Evolutionary conservation across 371 early-diverging fungal species (phyloP), one percentile per base, ranked within the genome.

Genomic region (Lichtheimia hyalospora): DNA sequence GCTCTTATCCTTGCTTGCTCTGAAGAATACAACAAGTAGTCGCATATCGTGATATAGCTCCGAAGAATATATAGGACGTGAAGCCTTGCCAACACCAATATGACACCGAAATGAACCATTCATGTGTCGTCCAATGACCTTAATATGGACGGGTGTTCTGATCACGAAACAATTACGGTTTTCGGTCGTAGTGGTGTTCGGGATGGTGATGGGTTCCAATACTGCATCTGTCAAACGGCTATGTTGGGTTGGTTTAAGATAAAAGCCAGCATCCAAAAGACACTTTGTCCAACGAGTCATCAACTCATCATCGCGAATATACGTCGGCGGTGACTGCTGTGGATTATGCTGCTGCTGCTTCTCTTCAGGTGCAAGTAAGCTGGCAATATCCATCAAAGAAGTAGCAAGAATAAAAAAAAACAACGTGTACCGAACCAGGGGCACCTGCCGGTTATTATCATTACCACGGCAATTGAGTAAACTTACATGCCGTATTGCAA

Each of bases 31-130:
- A 8, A 61, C 73, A 16, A 79, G 42, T 13, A 79, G 42, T 10
- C 71, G 63, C 79, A 79, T 79, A 21, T 79, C 70, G 21, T 57
- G 64, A 41, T 60, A 52, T 1, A 79, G 41, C 48, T 75, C 75
- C 3, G 43, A 50, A 1, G 79, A 79, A 15, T 44, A 64, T 6
- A 79, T 68, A 3, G 79, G 75, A 8, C 71, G 67, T 21, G 75
- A 71, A 15, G 75, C 67, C 54, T 78, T 79, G 40, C 79, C 75
- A 0, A 71, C 71, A 3, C 79, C 74, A 44, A 79, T 71, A 39
- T 73, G 73, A 58, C 79, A 79, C 15, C 75, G 59, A 43, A 71
- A 79, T 0, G 74, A 73, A 3, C 71, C 70, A 50, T 71, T 71
- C 63, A 69, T 75, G 18, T 78, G 73, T 48, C 75, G 63, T 1